Evolutionary conservation across 1,284 basidiomycete genomes (phyloP).

Genomic region (Meripilus lineatus): DNA sequence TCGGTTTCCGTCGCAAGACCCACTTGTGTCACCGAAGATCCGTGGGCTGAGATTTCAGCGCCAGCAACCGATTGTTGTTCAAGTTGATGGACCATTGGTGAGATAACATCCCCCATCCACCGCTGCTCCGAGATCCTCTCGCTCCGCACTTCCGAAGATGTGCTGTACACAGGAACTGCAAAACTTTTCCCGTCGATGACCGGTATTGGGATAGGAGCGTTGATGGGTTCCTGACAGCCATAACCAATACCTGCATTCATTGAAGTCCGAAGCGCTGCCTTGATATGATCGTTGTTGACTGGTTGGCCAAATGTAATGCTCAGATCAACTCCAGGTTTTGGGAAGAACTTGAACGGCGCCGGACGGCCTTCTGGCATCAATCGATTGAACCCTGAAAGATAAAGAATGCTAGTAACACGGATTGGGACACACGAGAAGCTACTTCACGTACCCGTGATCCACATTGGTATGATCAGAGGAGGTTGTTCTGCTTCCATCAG

Average conservation of each 20-base stretch:
- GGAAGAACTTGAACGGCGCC: conserved; percentile 70
- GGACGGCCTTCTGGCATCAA: conserved; percentile 84
- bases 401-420: neutral
- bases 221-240: conserved; percentile 4
- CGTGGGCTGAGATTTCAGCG: neutral
- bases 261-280: conserved; percentile 14
- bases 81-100: neutral
- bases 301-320: conserved; percentile 72
- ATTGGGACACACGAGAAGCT: neutral
- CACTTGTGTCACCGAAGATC: neutral
- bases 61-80: neutral
- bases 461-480: conserved; percentile 91
- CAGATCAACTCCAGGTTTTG: conserved; percentile 55
- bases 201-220: neutral
- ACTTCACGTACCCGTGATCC: conserved; percentile 66
- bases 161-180: neutral
- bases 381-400: conserved; percentile 69
- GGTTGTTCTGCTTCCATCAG: conserved; percentile 71
- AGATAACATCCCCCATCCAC: conserved; percentile 9
- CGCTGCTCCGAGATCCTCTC: conserved; percentile 3
- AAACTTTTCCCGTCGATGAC: neutral
- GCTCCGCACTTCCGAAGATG: neutral
- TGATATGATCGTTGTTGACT: conserved; percentile 41
- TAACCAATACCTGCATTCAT: neutral
- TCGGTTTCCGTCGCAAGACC: conserved; percentile 23